These are phyloP conservation scores for Wickerhamiella dianesei DNA, from an alignment of 805 yeast genomes.

Conservation along the genomic window DNA sequence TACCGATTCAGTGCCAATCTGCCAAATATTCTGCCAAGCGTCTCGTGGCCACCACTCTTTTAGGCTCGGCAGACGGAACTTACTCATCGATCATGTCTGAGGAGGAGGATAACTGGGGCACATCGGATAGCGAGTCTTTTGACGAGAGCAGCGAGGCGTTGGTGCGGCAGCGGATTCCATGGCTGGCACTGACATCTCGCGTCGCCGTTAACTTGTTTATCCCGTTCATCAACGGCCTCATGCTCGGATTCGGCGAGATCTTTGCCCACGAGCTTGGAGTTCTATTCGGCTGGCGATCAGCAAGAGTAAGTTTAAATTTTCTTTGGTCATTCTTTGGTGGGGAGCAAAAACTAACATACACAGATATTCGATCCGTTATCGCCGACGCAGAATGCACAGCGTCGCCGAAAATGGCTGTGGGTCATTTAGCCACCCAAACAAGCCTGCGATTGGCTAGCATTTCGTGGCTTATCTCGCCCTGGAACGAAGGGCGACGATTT, in stretches of 20 bases:
- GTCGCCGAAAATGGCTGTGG: slow-evolving; percentile 16
- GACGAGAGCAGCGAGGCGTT: neutral
- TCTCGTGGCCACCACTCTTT: too few species aligned
- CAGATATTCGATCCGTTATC: slow-evolving; percentile 15
- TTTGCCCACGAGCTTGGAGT: slow-evolving; percentile 87
- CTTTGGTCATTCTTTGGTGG: neutral
- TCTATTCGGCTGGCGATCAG: slow-evolving; percentile 61
- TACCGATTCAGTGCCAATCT: too few species aligned
- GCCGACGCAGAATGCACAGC: slow-evolving; percentile 10
- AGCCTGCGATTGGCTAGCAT: neutral
- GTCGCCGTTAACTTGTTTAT: slow-evolving; percentile 55
- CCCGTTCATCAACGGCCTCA: slow-evolving; percentile 85
- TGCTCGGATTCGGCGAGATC: slow-evolving; percentile 93
- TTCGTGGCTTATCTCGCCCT: too few species aligned
- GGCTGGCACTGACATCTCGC: slow-evolving; percentile 9
- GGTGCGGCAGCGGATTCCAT: slow-evolving; percentile 5
- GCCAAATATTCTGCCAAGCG: too few species aligned
- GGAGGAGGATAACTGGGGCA: neutral
- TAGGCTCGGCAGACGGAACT: neutral
- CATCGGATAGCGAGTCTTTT: neutral
- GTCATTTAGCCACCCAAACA: neutral
- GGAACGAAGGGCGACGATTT: too few species aligned
- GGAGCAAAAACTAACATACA: neutral
- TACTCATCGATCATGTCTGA: neutral
- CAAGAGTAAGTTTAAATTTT: slow-evolving; percentile 34